Evolutionary conservation across 2,329 filamentous ascomycete genomes (phyloP).

Genomic region (Penicillium sp.): DNA sequence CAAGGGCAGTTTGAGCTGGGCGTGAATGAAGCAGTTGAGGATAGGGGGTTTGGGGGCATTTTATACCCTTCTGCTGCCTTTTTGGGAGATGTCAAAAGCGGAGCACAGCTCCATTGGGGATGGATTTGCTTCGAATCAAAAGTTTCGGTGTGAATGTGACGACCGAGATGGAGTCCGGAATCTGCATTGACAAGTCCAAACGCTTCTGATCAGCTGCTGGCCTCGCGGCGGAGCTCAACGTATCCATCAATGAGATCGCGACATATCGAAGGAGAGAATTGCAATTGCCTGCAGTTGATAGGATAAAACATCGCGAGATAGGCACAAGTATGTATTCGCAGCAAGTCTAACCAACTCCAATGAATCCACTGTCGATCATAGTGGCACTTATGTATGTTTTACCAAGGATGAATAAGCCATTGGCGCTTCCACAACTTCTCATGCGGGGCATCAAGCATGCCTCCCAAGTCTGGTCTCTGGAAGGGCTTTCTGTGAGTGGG

Average conservation of each 20-base stretch:
- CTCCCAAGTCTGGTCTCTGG: not conserved
- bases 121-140: not conserved
- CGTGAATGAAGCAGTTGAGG: not conserved
- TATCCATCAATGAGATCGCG: not conserved
- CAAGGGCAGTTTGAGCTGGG: not conserved
- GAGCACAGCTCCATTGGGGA: not conserved
- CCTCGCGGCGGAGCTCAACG: slow-evolving; percentile 8
- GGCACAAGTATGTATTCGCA: not conserved
- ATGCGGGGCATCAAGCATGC: slow-evolving; percentile 8
- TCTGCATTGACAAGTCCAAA: slow-evolving; percentile 4
- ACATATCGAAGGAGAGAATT: not conserved
- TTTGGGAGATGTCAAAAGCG: not conserved
- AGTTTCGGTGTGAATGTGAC: slow-evolving; percentile 2
- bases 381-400: not conserved
- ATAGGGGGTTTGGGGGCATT: not conserved
- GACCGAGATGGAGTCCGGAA: not conserved
- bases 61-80: not conserved
- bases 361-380: slow-evolving; percentile 3
- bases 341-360: not conserved
- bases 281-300: slow-evolving; percentile 1
- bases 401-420: slow-evolving; percentile 1
- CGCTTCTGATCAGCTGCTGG: not conserved
- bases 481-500: not conserved
- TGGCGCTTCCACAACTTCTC: not conserved
- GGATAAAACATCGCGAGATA: not conserved